Conservation (phyloP, 1,139 yeast genomes). For the Sugiyamaella sp. region DNA sequence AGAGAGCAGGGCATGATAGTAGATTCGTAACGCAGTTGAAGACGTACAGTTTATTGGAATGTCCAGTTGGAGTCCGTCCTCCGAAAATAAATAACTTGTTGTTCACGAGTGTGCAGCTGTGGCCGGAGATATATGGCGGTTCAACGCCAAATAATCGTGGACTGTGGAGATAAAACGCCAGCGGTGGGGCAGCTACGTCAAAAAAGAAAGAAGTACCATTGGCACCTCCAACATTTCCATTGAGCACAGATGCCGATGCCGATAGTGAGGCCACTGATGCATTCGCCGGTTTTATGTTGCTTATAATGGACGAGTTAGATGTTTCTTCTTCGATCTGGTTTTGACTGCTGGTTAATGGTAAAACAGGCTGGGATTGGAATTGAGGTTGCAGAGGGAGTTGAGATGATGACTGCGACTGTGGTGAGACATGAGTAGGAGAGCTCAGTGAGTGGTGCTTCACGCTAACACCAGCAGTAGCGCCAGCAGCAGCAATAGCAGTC, state of each 20-base stretch:
- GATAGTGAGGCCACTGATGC: constrained; percentile 5
- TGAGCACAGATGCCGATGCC: constrained; percentile 16
- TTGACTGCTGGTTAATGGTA: no score
- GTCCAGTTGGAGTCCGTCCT: constrained; percentile 30
- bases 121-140: constrained; percentile 35
- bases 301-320: background rate
- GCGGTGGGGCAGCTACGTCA: constrained; percentile 30
- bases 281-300: constrained; percentile 3
- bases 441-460: background rate
- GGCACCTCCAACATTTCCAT: constrained; percentile 4
- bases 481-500: background rate
- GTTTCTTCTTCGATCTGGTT: constrained; percentile 13
- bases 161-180: constrained; percentile 31
- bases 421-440: background rate
- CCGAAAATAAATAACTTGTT: constrained; percentile 32
- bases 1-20: constrained; percentile 24
- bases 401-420: background rate
- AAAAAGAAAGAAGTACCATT: constrained; percentile 16
- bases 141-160: constrained; percentile 33
- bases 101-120: constrained; percentile 27
- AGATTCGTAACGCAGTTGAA: constrained; percentile 32
- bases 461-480: background rate
- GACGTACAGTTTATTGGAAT: constrained; percentile 28
- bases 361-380: background rate
- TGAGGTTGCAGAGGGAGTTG: background rate